phyloP scores from a whole-genome alignment of 805 yeast species.

The Saccharomycopsis capsularis region DNA sequence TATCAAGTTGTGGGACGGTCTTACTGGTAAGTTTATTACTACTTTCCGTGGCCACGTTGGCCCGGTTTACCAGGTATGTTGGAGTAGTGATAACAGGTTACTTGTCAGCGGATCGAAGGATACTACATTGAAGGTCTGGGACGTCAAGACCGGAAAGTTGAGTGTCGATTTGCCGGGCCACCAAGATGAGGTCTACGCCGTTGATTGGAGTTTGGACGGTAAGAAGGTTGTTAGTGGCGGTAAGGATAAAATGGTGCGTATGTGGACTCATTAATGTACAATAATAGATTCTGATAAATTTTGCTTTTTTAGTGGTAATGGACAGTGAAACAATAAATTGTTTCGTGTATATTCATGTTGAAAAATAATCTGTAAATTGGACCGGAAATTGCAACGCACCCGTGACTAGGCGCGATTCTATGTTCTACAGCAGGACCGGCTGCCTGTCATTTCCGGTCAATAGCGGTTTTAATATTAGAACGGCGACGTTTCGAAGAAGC shows the following conservation, averaged over 20 bases:
- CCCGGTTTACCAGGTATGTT: conserved; percentile 93
- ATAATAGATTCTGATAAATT: no score
- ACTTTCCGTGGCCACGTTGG: conserved; percentile 97
- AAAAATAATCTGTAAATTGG: no score
- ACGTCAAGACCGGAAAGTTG: conserved; percentile 75
- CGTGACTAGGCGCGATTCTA: no score
- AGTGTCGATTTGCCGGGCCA: conserved; percentile 93
- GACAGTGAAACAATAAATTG: no score
- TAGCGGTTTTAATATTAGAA: no score
- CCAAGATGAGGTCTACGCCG: conserved; percentile 90
- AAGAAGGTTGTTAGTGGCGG: conserved; percentile 95
- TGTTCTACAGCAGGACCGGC: no score
- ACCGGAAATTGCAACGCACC: no score
- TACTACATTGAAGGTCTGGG: conserved; percentile 96
- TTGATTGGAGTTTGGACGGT: conserved; percentile 98
- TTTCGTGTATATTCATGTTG: no score
- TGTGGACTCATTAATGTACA: conserved; percentile 85
- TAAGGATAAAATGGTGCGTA: conserved; percentile 85
- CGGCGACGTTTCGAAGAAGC: no score
- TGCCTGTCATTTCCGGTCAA: no score
- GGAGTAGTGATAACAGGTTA: conserved; percentile 92
- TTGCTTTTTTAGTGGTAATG: no score
- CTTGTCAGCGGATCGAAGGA: conserved; percentile 93
- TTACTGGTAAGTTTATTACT: conserved; percentile 80
- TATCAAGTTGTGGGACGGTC: conserved; percentile 92